These are phyloP conservation scores for Aspergillus saccharolyticus DNA, from an alignment of 495 filamentous ascomycete genomes.

Conservation along the genomic window DNA sequence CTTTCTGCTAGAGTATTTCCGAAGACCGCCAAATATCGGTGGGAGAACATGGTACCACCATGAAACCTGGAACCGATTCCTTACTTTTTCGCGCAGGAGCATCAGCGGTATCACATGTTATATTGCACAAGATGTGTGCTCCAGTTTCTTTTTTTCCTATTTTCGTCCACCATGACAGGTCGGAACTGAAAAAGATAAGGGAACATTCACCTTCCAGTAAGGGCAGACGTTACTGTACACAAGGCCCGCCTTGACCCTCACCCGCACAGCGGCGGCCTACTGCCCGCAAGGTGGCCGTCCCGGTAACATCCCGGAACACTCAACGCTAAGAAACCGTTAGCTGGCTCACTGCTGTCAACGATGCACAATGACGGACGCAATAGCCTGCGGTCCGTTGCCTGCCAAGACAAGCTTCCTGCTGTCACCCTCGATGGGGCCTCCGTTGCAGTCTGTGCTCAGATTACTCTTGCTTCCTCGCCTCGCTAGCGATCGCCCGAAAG, in stretches of 20 bases:
- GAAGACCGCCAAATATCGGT: too few species aligned
- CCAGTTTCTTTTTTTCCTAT: not conserved
- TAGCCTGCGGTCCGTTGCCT: slow-evolving; percentile 13
- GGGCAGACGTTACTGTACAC: slow-evolving; percentile 3
- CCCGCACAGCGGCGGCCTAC: not conserved
- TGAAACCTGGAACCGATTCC: too few species aligned
- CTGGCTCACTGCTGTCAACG: not conserved
- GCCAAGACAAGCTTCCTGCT: slow-evolving; percentile 14
- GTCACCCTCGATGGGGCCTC: slow-evolving; percentile 11
- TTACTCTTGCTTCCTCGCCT: not conserved
- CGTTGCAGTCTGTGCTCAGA: slow-evolving; percentile 20
- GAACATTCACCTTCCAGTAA: too few species aligned
- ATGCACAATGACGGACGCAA: slow-evolving; percentile 13
- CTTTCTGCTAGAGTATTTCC: too few species aligned
- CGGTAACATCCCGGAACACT: not conserved
- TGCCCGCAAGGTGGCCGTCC: slow-evolving; percentile 1
- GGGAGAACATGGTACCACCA: not conserved
- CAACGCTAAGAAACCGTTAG: not conserved
- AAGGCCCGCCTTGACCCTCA: slow-evolving; percentile 12
- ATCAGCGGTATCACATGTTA: slow-evolving; percentile 14
- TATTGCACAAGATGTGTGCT: slow-evolving; percentile 3
- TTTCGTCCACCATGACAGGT: slow-evolving; percentile 1
- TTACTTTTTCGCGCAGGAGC: not conserved
- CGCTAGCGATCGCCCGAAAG: slow-evolving; percentile 15
- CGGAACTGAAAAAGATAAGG: not conserved